Percentiles rank a stretch among this genome's conserved stretches.
These are phyloP conservation scores for Neonectria coccinea DNA, from an alignment of 2,329 filamentous ascomycete species.

Conservation along the genomic window DNA sequence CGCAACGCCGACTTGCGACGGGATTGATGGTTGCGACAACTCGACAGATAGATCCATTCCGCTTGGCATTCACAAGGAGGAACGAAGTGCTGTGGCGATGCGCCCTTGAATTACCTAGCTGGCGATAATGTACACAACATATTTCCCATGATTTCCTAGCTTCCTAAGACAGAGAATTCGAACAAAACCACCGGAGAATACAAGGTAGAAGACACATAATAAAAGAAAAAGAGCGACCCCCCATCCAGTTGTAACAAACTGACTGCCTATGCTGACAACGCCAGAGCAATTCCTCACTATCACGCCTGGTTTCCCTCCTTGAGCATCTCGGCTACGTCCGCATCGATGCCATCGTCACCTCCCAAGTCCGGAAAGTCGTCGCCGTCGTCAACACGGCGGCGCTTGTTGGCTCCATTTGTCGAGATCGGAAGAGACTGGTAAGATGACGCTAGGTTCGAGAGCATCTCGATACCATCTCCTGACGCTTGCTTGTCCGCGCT, in stretches of 20 bases:
- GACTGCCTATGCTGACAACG: neutral
- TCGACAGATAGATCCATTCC: too few species aligned
- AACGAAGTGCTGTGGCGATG: neutral
- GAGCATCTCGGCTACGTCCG: slow-evolving; percentile 68
- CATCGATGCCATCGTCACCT: slow-evolving; percentile 66
- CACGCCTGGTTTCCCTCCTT: slow-evolving; percentile 36
- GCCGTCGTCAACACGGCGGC: slow-evolving; percentile 63
- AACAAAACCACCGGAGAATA: slow-evolving; percentile 19
- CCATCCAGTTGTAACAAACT: neutral
- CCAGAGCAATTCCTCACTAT: neutral
- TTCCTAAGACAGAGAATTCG: neutral
- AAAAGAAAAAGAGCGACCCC: neutral
- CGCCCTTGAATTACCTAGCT: slow-evolving; percentile 1
- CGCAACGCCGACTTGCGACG: slow-evolving; percentile 16
- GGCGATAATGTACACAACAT: slow-evolving; percentile 4
- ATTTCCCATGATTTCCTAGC: slow-evolving; percentile 8
- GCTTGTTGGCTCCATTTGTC: slow-evolving; percentile 67
- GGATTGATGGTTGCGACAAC: slow-evolving; percentile 12
- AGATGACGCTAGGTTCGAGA: slow-evolving; percentile 55
- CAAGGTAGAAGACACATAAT: neutral
- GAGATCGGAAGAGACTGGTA: slow-evolving; percentile 63
- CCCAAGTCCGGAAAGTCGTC: slow-evolving; percentile 67
- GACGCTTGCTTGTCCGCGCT: slow-evolving; percentile 34
- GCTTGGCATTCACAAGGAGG: neutral
- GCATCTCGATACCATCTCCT: slow-evolving; percentile 54